A percentile compares a stretch with the other conserved stretches of the same genome.
These are phyloP conservation scores for Colletotrichum filicis DNA, from an alignment of 2,329 filamentous ascomycete genomes.

Conservation along the genomic window DNA sequence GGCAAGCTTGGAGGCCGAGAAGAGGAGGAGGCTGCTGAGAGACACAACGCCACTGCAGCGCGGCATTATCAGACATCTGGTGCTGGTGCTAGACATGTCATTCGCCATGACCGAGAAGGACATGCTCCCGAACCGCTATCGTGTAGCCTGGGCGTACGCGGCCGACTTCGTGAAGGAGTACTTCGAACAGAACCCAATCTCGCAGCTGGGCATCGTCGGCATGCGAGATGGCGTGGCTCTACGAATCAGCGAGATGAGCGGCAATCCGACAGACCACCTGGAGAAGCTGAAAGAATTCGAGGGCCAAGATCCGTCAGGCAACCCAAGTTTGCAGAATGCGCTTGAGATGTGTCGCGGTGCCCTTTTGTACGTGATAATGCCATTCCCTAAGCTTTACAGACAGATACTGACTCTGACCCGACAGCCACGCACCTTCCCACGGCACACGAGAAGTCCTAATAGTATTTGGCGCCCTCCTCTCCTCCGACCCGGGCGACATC, in stretches of 20 bases:
- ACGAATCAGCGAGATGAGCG: conserved; percentile 87
- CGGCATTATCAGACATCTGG: conserved; percentile 96
- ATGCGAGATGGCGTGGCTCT: conserved; percentile 94
- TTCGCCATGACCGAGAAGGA: conserved; percentile 97
- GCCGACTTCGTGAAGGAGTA: conserved; percentile 92
- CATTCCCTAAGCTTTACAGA: neutral
- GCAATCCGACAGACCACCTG: conserved; percentile 91
- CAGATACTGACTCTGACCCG: conserved; percentile 29
- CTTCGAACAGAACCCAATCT: conserved; percentile 99
- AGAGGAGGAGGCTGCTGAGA: conserved; percentile 82
- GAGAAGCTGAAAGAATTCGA: conserved; percentile 77
- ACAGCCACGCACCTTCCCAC: conserved; percentile 87
- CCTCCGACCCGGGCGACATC: conserved; percentile 94
- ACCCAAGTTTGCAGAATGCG: conserved; percentile 90
- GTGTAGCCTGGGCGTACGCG: conserved; percentile 84
- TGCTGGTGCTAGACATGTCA: conserved; percentile 91
- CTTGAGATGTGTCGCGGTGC: conserved; percentile 94
- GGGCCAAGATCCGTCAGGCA: conserved; percentile 75
- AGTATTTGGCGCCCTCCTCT: conserved; percentile 89
- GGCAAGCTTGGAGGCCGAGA: conserved; percentile 82
- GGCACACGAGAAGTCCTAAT: conserved; percentile 94
- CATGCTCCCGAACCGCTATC: conserved; percentile 86
- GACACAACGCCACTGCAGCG: conserved; percentile 96
- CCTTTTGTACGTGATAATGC: conserved; percentile 72
- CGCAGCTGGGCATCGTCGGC: conserved; percentile 89